phyloP scores from a whole-genome alignment of 2,329 filamentous ascomycete species.

The Penicillium sp. region DNA sequence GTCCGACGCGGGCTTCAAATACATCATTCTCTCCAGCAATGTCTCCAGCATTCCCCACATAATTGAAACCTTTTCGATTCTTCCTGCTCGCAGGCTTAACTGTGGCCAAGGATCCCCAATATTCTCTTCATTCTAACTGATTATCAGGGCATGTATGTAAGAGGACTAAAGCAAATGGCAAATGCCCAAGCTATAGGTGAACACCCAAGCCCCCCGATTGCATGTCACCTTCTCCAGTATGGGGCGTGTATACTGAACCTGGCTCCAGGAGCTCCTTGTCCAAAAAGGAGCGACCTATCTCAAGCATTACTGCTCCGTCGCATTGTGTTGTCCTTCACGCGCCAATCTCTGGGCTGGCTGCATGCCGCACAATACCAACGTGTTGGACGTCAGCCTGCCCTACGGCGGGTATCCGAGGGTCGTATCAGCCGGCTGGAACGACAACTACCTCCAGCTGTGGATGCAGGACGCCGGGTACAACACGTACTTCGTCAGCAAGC shows the following conservation, averaged over 20 bases:
- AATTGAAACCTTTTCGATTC: slow-evolving; percentile 13
- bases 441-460: slow-evolving; percentile 68
- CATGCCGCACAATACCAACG: slow-evolving; percentile 66
- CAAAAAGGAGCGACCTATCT: slow-evolving; percentile 58
- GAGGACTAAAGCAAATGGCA: slow-evolving; percentile 55
- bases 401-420: slow-evolving; percentile 61
- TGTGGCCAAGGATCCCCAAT: slow-evolving; percentile 47
- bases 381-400: slow-evolving; percentile 50
- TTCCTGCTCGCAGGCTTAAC: slow-evolving; percentile 15
- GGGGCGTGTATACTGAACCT: too few relatives aligned
- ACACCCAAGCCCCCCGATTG: neutral
- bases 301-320: slow-evolving; percentile 60
- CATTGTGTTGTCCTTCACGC: slow-evolving; percentile 64
- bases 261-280: slow-evolving; percentile 51
- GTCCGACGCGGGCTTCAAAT: neutral
- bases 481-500: slow-evolving; percentile 68
- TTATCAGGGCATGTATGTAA: slow-evolving; percentile 56
- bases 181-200: slow-evolving; percentile 48
- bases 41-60: neutral
- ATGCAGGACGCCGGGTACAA: slow-evolving; percentile 66
- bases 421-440: slow-evolving; percentile 61
- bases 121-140: slow-evolving; percentile 67
- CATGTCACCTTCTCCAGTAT: too few relatives aligned
- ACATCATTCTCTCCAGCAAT: neutral
- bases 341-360: slow-evolving; percentile 63